Evolutionary conservation across 2,329 filamentous ascomycete species (phyloP).

Genomic region (Monilinia aucupariae): DNA sequence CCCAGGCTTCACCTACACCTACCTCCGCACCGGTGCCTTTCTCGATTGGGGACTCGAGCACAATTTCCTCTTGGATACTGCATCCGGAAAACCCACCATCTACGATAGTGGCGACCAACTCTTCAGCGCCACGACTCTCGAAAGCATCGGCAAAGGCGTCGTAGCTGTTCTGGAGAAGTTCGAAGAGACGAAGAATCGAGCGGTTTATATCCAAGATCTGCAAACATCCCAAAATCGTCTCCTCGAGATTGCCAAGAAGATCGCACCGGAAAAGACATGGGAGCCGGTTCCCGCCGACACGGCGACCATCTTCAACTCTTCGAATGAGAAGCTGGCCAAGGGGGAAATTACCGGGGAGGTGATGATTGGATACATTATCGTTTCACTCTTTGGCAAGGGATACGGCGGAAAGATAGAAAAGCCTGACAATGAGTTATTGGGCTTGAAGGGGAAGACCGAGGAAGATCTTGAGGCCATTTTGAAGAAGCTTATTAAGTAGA

Average conservation of each 20-base stretch:
- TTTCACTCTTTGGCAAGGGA: slow-evolving; percentile 33
- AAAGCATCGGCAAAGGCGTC: slow-evolving; percentile 44
- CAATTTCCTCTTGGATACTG: slow-evolving; percentile 43
- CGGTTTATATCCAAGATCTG: slow-evolving; percentile 43
- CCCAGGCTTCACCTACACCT: slow-evolving; percentile 48
- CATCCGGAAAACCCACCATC: slow-evolving; percentile 40
- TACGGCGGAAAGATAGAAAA: slow-evolving; percentile 37
- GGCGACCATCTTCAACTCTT: slow-evolving; percentile 20
- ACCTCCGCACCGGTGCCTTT: slow-evolving; percentile 49
- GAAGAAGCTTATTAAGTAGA: slow-evolving; percentile 16
- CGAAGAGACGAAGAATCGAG: slow-evolving; percentile 49
- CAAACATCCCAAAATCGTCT: slow-evolving; percentile 42
- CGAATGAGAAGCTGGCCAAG: slow-evolving; percentile 25
- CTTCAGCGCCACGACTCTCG: slow-evolving; percentile 46
- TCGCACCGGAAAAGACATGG: slow-evolving; percentile 33
- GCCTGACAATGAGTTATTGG: slow-evolving; percentile 41
- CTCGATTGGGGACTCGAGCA: slow-evolving; percentile 50
- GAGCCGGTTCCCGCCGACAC: slow-evolving; percentile 20
- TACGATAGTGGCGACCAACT: slow-evolving; percentile 46
- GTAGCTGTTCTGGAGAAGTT: slow-evolving; percentile 45
- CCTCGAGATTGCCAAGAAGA: slow-evolving; percentile 35
- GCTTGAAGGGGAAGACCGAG: slow-evolving; percentile 39
- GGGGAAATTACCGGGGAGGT: slow-evolving; percentile 33
- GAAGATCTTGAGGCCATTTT: slow-evolving; percentile 38
- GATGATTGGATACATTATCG: slow-evolving; percentile 35